phyloP scores from a whole-genome alignment of 1,284 basidiomycete species.

The Trichosporon sp. region DNA sequence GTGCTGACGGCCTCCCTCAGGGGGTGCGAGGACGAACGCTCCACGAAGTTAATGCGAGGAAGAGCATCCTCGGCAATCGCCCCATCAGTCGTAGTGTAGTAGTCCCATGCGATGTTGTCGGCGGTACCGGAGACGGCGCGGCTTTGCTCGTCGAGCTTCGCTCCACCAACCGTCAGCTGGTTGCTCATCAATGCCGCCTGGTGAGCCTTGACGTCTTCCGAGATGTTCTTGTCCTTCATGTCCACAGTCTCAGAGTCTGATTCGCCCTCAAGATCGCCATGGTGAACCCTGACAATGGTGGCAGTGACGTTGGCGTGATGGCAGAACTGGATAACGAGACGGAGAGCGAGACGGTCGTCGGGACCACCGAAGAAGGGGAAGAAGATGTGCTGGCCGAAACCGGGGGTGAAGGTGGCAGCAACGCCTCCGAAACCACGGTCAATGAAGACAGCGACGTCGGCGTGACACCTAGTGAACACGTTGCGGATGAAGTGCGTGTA shows the following conservation, averaged over 20 bases:
- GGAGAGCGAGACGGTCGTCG: slow-evolving; percentile 78
- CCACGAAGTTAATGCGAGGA: slow-evolving; percentile 31
- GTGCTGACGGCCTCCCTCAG: slow-evolving; percentile 57
- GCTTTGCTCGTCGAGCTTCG: slow-evolving; percentile 32
- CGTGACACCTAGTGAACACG: slow-evolving; percentile 62
- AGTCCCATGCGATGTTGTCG: slow-evolving; percentile 50
- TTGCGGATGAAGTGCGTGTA: slow-evolving; percentile 75
- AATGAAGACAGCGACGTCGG: slow-evolving; percentile 74
- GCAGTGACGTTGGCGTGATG: slow-evolving; percentile 60
- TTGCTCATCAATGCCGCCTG: slow-evolving; percentile 43
- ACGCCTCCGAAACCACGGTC: slow-evolving; percentile 58
- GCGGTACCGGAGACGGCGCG: slow-evolving; percentile 47
- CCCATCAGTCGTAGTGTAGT: slow-evolving; percentile 32
- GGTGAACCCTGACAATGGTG: slow-evolving; percentile 61
- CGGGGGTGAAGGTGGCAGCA: slow-evolving; percentile 30
- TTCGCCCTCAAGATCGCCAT: slow-evolving; percentile 17
- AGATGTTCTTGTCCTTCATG: slow-evolving; percentile 25
- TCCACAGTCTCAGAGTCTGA: slow-evolving; percentile 52
- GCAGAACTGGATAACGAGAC: slow-evolving; percentile 74
- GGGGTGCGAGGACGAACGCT: slow-evolving; percentile 25
- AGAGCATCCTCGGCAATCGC: slow-evolving; percentile 22
- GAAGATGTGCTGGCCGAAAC: slow-evolving; percentile 62
- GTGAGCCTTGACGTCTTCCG: slow-evolving; percentile 37
- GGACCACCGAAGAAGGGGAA: slow-evolving; percentile 88
- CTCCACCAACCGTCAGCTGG: slow-evolving; percentile 41